phyloP scores from a whole-genome alignment of 2,329 filamentous ascomycete species.

The Meredithiella fracta region DNA sequence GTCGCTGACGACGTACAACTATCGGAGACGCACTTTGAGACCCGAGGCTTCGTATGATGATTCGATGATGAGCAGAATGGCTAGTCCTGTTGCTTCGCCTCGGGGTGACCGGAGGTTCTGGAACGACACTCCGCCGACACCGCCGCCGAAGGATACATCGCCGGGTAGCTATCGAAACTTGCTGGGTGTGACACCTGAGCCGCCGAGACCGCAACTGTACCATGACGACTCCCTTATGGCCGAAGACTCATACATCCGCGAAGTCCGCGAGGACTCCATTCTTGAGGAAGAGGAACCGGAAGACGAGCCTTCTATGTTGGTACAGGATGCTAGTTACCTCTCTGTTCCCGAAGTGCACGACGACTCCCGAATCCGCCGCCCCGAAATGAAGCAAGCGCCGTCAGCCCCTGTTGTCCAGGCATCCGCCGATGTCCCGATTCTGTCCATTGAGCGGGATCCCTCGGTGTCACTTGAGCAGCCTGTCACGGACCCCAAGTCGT shows the following conservation, averaged over 20 bases:
- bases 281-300: conserved; percentile 6
- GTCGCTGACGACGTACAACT: conserved; percentile 6
- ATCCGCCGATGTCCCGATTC: conserved; percentile 3
- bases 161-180: neutral
- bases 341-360: neutral
- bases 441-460: conserved; percentile 1
- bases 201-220: neutral
- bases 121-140: conserved; percentile 12
- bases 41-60: conserved; percentile 3
- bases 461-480: neutral
- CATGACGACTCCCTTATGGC: conserved; percentile 5
- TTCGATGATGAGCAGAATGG: neutral
- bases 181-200: conserved; percentile 3
- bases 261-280: conserved; percentile 6
- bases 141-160: conserved; percentile 9
- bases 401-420: neutral
- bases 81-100: conserved; percentile 1
- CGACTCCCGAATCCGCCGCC: neutral
- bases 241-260: conserved; percentile 1
- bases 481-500: neutral
- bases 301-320: neutral
- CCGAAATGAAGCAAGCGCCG: neutral
- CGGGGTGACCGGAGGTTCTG: neutral
- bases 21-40: conserved; percentile 3
- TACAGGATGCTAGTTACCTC: conserved; percentile 2